These are phyloP conservation scores for Effrenium voratum DNA, from an alignment of 73 alveolate genomes.

Conservation along the genomic window DNA sequence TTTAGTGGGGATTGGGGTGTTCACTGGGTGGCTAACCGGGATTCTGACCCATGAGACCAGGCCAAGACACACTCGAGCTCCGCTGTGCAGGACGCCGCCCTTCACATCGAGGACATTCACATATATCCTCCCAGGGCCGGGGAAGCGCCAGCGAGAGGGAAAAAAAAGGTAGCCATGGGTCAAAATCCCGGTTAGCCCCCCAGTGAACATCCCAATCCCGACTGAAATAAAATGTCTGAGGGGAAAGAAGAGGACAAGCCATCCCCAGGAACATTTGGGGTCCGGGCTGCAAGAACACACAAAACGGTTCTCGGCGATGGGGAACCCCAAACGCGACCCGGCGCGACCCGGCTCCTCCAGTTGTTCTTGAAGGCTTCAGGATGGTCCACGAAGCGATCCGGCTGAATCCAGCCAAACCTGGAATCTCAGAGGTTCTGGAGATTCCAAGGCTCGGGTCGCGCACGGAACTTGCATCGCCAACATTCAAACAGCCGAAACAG, in stretches of 20 bases:
- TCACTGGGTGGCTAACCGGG: no score
- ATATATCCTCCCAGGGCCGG: conserved; percentile 6
- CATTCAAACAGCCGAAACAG: no score
- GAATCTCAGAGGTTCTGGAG: not conserved
- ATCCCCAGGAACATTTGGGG: not conserved
- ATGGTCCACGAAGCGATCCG: conserved; percentile 50
- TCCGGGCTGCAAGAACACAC: not conserved
- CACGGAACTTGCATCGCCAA: not conserved
- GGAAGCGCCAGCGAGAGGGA: not conserved
- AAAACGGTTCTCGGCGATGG: not conserved
- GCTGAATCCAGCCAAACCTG: conserved; percentile 75
- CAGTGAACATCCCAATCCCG: no score
- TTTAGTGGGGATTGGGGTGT: no score
- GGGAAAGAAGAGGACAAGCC: no score
- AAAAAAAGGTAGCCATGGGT: not conserved
- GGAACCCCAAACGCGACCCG: not conserved
- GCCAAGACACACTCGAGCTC: conserved; percentile 80
- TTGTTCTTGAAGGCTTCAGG: conserved; percentile 83
- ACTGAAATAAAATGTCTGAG: no score
- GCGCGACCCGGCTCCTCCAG: conserved; percentile 10
- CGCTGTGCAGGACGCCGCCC: conserved; percentile 51
- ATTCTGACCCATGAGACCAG: no score
- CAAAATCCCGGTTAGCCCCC: no score
- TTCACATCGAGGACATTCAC: conserved; percentile 54
- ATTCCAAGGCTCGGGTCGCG: not conserved